Evolutionary conservation across 139 green algal species (phyloP).

Genomic region (Coccomyxa sp.): DNA sequence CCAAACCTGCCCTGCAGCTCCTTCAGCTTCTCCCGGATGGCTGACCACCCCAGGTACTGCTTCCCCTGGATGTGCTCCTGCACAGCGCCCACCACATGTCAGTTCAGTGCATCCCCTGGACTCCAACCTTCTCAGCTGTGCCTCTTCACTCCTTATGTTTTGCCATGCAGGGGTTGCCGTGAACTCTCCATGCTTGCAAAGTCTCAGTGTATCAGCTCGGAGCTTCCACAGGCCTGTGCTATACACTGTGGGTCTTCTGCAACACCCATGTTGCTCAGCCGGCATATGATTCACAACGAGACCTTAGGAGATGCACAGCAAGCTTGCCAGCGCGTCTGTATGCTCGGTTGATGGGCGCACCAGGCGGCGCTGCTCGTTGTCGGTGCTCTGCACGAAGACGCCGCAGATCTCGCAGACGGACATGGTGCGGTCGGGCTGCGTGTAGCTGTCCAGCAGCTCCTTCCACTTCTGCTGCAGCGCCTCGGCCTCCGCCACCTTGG

Average conservation of each 20-base stretch:
- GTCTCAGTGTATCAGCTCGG: not conserved
- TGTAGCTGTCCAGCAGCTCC: slow-evolving; percentile 47
- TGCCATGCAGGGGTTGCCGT: too few relatives aligned
- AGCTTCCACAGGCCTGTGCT: not conserved
- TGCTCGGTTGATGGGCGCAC: not conserved
- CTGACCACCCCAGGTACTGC: slow-evolving; percentile 87
- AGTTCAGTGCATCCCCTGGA: too few relatives aligned
- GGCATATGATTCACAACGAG: not conserved
- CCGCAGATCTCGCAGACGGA: slow-evolving; percentile 84
- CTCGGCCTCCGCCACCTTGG: slow-evolving; percentile 57
- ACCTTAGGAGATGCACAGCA: not conserved
- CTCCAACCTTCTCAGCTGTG: too few relatives aligned
- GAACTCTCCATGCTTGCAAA: too few relatives aligned
- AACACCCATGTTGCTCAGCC: not conserved
- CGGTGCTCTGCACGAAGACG: slow-evolving; percentile 82
- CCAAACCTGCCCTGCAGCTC: slow-evolving; percentile 40
- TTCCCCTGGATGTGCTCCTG: slow-evolving; percentile 84
- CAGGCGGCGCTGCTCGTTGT: slow-evolving; percentile 65
- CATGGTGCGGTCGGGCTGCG: slow-evolving; percentile 63
- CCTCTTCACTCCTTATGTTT: too few relatives aligned
- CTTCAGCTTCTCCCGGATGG: slow-evolving; percentile 66
- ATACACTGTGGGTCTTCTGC: not conserved
- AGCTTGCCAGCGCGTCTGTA: not conserved
- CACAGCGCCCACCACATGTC: not conserved
- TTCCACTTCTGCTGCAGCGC: slow-evolving; percentile 58